Evolutionary conservation across 2,329 filamentous ascomycete species (phyloP), one percentile per base, ranked within the genome.

Genomic region (Paraconiothyrium brasiliense): DNA sequence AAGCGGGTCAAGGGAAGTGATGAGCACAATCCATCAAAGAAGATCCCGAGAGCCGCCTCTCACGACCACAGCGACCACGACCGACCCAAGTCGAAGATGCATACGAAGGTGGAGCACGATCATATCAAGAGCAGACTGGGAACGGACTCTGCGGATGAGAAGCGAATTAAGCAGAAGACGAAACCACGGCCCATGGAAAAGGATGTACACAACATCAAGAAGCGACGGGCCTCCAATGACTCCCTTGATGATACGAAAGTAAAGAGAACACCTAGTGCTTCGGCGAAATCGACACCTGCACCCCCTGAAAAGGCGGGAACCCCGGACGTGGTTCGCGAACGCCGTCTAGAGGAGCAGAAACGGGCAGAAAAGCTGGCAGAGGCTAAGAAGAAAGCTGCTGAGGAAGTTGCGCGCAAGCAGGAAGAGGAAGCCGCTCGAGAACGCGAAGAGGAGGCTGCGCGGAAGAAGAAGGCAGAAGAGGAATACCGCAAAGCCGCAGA

Each of bases 221-320:
- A 75, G 47, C 68, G 71, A 32, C 71, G 72, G 43, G 32, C 71
- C 9, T 76, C 75, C 20, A 72, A 77, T 56, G 73, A 63, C 20
- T 76, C 76, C 4, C 60, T 68, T 30, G 75, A 78, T 30, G 71
- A 75, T 47, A 57, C 61, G 24, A 69, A 69, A 41, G 59, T 69
- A 6, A 78, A 76, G 69, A 78, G 69, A 55, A 75, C 75, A 27
- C 74, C 74, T 2, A 74, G 68, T 22, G 67, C 62, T 14, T 78
- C 75, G n/a, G 69, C 73, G 4, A 77, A 78, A 48, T 76, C 75
- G 34, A 76, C 75, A 0, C 74, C 75, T 34, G 75, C 71, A 14
- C 75, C 76, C 16, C 72, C 71, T 13, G 76, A 78, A 59, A 74
- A 75, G 46, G 69, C 66, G 22, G 70, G 73, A 11, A 77, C 75